A percentile compares a stretch with the other conserved stretches of the same genome.
These are phyloP conservation scores for Psilocybe mexicana DNA, from an alignment of 1,284 basidiomycete genomes.

Conservation along the genomic window DNA sequence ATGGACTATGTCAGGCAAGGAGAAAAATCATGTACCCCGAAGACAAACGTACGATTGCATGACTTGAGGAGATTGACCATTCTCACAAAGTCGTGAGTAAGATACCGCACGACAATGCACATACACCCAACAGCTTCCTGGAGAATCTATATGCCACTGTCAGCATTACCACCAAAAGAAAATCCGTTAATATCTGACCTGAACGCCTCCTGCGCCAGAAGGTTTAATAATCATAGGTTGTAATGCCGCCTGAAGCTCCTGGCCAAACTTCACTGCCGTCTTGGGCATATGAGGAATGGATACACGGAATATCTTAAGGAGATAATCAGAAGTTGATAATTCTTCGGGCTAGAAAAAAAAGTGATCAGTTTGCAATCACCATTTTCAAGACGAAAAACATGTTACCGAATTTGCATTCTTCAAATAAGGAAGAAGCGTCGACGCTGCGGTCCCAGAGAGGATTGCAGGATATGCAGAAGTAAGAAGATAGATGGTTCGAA, in stretches of 20 bases:
- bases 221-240: slow-evolving; percentile 90
- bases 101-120: slow-evolving; percentile 79
- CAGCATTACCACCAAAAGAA: not conserved
- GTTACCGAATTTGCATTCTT: slow-evolving; percentile 76
- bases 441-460: slow-evolving; percentile 79
- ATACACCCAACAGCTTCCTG: slow-evolving; percentile 93
- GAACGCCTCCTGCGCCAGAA: slow-evolving; percentile 60
- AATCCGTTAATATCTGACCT: slow-evolving; percentile 41
- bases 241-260: slow-evolving; percentile 78
- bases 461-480: slow-evolving; percentile 78
- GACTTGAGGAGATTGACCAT: slow-evolving; percentile 80
- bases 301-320: slow-evolving; percentile 85
- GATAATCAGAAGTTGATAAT: slow-evolving; percentile 76
- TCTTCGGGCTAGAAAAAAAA: slow-evolving; percentile 68
- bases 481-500: slow-evolving; percentile 84
- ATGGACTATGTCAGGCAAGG: not conserved
- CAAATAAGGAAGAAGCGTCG: slow-evolving; percentile 83
- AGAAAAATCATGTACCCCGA: not conserved
- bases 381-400: not conserved
- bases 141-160: slow-evolving; percentile 52
- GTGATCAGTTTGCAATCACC: not conserved
- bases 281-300: slow-evolving; percentile 88
- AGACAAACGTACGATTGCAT: slow-evolving; percentile 67
- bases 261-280: slow-evolving; percentile 83
- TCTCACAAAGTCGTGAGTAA: slow-evolving; percentile 84